phyloP scores from a whole-genome alignment of 2,329 filamentous ascomycete genomes.

The Curvularia verruculosa region DNA sequence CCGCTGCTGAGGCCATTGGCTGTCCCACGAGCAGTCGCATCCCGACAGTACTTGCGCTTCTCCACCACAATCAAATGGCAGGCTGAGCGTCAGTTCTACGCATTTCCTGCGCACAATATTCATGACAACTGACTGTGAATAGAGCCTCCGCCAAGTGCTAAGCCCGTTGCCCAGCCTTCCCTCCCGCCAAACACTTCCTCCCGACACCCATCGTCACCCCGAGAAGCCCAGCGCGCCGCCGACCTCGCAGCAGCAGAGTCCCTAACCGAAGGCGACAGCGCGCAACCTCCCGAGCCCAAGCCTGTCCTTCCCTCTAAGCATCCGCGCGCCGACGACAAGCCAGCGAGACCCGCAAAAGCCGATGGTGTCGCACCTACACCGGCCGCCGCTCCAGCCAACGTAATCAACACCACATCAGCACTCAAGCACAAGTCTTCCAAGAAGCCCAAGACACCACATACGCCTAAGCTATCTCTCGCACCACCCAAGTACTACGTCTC shows the following conservation, averaged over 20 bases:
- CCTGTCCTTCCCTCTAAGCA: conserved; percentile 29
- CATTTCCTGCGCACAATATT: not conserved
- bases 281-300: conserved; percentile 33
- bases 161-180: conserved; percentile 27
- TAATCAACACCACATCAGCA: conserved; percentile 14
- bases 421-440: conserved; percentile 11
- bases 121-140: conserved; percentile 6
- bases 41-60: conserved; percentile 51
- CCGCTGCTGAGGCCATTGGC: conserved; percentile 51
- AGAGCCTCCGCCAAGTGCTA: conserved; percentile 37
- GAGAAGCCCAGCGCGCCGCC: conserved; percentile 35
- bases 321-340: conserved; percentile 13
- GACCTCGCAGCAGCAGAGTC: conserved; percentile 45
- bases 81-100: conserved; percentile 33
- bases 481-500: conserved; percentile 69
- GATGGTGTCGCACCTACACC: conserved; percentile 6
- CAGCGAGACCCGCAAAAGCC: not conserved
- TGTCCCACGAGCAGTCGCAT: conserved; percentile 44
- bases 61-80: conserved; percentile 41
- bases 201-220: conserved; percentile 42
- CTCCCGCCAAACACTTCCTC: conserved; percentile 29
- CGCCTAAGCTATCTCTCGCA: conserved; percentile 19
- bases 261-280: conserved; percentile 42
- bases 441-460: conserved; percentile 7
- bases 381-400: conserved; percentile 3